phyloP scores from a whole-genome alignment of 306 rosid species.

The Luffa acutangula region DNA sequence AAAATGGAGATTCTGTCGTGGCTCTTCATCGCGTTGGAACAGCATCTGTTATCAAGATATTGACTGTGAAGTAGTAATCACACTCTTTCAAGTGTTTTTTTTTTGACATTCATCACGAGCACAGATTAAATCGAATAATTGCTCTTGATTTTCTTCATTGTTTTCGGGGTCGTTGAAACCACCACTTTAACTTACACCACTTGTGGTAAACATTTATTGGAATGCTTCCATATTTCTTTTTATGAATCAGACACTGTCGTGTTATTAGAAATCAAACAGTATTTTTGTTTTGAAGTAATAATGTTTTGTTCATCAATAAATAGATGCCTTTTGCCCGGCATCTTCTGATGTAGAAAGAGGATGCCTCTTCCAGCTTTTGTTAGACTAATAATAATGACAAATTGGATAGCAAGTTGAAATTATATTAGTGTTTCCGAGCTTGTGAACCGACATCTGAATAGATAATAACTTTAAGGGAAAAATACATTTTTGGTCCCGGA shows the following conservation, averaged over 20 bases:
- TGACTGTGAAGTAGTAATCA: slow-evolving; percentile 73
- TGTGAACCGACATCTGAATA: no score
- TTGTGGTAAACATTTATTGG: background rate
- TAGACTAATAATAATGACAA: background rate
- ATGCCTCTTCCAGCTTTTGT: background rate
- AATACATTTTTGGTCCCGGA: no score
- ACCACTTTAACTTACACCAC: background rate
- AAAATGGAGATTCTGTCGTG: slow-evolving; percentile 80
- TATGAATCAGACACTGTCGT: background rate
- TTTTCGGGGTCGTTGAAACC: background rate
- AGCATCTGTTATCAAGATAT: slow-evolving; percentile 86
- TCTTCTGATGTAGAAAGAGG: background rate
- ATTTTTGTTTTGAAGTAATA: background rate
- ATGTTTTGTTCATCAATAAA: background rate
- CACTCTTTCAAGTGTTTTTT: background rate
- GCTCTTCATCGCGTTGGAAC: slow-evolving; percentile 87
- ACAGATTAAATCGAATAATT: slow-evolving; percentile 3
- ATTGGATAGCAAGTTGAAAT: background rate
- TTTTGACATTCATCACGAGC: background rate
- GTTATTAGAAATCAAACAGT: background rate
- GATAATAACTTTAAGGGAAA: no score
- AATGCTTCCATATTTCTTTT: background rate
- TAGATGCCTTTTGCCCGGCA: background rate
- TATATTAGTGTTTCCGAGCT: no score
- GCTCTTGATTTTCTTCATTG: slow-evolving; percentile 2